Conservation (phyloP, 129 eudicot species). For the Flaveria bidentis region DNA sequence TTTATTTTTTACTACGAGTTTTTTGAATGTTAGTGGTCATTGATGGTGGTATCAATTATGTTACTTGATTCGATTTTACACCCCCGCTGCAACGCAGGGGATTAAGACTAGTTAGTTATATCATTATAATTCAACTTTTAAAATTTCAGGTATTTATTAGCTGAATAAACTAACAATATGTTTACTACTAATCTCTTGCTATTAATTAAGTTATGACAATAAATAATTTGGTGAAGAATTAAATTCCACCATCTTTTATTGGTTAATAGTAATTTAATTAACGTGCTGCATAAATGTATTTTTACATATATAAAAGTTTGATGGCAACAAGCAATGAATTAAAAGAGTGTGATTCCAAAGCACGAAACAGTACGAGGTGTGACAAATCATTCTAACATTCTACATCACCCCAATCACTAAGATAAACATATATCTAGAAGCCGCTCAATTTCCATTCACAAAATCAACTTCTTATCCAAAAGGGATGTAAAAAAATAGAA, state of each 20-base stretch:
- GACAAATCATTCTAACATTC: slow-evolving; percentile 29
- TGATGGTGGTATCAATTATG: no score
- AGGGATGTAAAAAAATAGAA: background rate
- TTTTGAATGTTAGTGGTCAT: no score
- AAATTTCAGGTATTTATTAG: background rate
- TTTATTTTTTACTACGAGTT: no score
- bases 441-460: slow-evolving; percentile 8
- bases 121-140: no score
- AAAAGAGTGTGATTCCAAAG: slow-evolving; percentile 20
- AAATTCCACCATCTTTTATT: slow-evolving; percentile 26
- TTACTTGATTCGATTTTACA: no score
- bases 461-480: no score
- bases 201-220: slow-evolving; percentile 30
- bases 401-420: background rate
- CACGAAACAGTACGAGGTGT: slow-evolving; percentile 10
- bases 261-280: background rate
- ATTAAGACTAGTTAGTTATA: no score
- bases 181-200: slow-evolving; percentile 25
- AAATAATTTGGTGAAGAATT: slow-evolving; percentile 24
- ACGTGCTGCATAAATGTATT: slow-evolving; percentile 5
- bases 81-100: no score
- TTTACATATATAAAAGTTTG: slow-evolving; percentile 5
- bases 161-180: slow-evolving; percentile 13
- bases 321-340: slow-evolving; percentile 34
- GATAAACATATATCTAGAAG: background rate